A percentile compares a stretch with the other conserved stretches of the same genome.
These are phyloP conservation scores for Primulina eburnea DNA, from an alignment of 257 asterid genomes.

Conservation along the genomic window DNA sequence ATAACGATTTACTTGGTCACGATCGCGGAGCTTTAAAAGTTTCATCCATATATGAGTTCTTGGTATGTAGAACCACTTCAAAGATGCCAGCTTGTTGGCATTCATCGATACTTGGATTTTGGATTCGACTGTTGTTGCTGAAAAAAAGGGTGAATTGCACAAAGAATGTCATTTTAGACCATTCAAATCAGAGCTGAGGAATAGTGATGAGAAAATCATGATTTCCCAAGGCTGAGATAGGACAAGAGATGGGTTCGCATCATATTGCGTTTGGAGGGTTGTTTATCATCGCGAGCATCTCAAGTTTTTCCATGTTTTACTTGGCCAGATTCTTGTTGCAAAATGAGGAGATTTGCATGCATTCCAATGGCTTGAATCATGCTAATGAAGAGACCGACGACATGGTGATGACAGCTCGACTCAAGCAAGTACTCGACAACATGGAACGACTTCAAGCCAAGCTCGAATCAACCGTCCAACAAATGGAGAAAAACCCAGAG, in stretches of 20 bases:
- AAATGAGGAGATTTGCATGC: conserved; percentile 70
- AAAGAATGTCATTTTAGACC: no score
- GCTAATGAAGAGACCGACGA: conserved; percentile 38
- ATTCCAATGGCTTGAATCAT: conserved; percentile 40
- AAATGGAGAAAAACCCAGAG: conserved; percentile 33
- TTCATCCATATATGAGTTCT: no score
- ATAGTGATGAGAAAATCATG: conserved; percentile 44
- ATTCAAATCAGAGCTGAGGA: no score
- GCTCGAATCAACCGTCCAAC: conserved; percentile 60
- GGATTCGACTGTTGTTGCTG: background rate
- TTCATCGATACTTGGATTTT: background rate
- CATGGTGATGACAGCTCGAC: conserved; percentile 41
- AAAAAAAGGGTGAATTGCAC: background rate
- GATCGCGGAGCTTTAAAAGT: no score
- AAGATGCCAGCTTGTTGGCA: no score
- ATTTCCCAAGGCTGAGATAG: conserved; percentile 46
- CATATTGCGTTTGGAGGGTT: conserved; percentile 63
- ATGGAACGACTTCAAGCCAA: conserved; percentile 63
- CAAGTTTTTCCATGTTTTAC: conserved; percentile 60
- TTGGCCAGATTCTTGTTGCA: conserved; percentile 62
- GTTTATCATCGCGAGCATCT: conserved; percentile 65
- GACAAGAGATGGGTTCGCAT: conserved; percentile 65
- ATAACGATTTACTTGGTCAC: no score
- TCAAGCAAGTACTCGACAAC: conserved; percentile 58
- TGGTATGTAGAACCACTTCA: no score